Evolutionary conservation across 1,284 basidiomycete species (phyloP).

Genomic region (Anthracocystis panici-leucophaei): DNA sequence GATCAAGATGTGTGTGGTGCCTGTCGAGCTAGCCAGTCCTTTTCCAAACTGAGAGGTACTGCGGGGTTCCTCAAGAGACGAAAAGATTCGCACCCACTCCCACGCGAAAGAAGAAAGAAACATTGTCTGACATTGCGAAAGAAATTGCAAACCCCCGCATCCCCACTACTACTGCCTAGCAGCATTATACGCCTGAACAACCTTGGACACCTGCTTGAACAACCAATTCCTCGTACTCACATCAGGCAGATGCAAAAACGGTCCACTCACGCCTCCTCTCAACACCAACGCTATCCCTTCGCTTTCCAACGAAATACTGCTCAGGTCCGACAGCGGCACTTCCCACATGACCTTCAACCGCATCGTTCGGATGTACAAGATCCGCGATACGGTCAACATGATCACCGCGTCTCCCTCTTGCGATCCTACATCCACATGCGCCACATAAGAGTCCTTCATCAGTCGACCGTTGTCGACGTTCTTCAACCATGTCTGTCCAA

Average conservation of each 20-base stretch:
- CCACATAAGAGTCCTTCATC: conserved; percentile 87
- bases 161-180: conserved; percentile 20
- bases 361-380: conserved; percentile 84
- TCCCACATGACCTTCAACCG: conserved; percentile 92
- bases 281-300: conserved; percentile 75
- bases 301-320: conserved; percentile 77
- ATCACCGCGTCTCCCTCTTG: conserved; percentile 61
- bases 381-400: conserved; percentile 64
- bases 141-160: too few species aligned
- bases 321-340: conserved; percentile 85
- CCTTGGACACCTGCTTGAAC: conserved; percentile 73
- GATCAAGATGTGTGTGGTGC: too few species aligned
- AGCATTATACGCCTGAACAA: conserved; percentile 55
- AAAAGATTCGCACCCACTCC: too few species aligned
- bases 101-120: too few species aligned
- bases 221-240: conserved; percentile 74
- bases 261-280: conserved; percentile 73
- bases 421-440: conserved; percentile 78
- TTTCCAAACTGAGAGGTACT: too few species aligned
- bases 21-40: too few species aligned
- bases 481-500: conserved; percentile 95
- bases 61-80: too few species aligned
- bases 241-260: conserved; percentile 74
- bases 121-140: too few species aligned
- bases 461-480: conserved; percentile 89